These are phyloP conservation scores for Lichtheimia ornata DNA, from an alignment of 371 early-diverging fungal genomes.

Conservation along the genomic window DNA sequence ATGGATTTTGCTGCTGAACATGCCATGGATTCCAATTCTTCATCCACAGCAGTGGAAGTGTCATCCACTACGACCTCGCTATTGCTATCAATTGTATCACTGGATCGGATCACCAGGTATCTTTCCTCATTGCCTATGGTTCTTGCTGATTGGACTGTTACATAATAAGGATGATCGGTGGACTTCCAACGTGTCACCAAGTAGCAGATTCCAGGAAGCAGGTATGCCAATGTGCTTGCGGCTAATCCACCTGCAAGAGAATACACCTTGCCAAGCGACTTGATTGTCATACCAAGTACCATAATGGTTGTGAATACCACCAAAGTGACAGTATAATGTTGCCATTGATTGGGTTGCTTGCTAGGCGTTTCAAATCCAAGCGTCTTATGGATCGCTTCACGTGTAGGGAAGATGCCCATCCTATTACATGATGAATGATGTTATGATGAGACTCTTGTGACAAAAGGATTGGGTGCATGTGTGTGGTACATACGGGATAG, in stretches of 20 bases:
- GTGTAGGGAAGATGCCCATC: conserved; percentile 48
- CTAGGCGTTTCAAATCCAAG: conserved; percentile 39
- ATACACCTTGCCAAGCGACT: conserved; percentile 44
- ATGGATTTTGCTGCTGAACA: conserved; percentile 10
- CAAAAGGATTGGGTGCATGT: conserved; percentile 11
- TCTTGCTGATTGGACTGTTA: no score
- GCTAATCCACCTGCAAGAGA: conserved; percentile 50
- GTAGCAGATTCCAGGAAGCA: conserved; percentile 43
- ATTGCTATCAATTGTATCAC: no score
- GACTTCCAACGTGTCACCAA: conserved; percentile 22
- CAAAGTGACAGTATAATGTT: conserved; percentile 41
- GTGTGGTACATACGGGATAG: conserved; percentile 43
- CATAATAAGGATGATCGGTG: neutral
- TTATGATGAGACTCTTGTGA: neutral
- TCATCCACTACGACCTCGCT: no score
- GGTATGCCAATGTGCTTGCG: conserved; percentile 46
- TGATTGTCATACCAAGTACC: conserved; percentile 30
- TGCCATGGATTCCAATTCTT: neutral
- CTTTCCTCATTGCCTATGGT: no score
- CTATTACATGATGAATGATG: conserved; percentile 10
- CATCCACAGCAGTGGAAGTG: no score
- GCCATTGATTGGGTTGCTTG: conserved; percentile 27
- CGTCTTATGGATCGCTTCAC: conserved; percentile 43
- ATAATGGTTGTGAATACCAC: conserved; percentile 33
- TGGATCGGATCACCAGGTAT: no score